A percentile compares a stretch with the other conserved stretches of the same genome.
Evolutionary conservation across 2,329 filamentous ascomycete species (phyloP).

Genomic region (Monosporascus sp.): DNA sequence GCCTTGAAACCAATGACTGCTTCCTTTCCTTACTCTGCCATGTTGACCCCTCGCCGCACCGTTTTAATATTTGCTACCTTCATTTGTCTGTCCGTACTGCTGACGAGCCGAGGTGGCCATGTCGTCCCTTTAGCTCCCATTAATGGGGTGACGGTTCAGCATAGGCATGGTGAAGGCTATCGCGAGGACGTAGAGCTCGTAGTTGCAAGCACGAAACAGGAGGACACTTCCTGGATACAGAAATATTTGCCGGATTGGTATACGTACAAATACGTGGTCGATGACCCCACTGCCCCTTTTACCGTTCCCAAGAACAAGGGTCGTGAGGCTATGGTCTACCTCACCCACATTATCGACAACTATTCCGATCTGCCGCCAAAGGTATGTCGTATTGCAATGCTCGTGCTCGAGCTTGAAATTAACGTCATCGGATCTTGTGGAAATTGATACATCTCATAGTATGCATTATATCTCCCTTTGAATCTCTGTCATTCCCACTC

Average conservation of each 20-base stretch:
- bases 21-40: no score
- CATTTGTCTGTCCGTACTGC: not conserved
- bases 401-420: no score
- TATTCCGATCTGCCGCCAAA: conserved; percentile 41
- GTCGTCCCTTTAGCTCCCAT: not conserved
- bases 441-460: no score
- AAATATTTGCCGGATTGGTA: conserved; percentile 40
- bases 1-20: no score
- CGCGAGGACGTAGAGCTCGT: conserved; percentile 23
- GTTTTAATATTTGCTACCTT: not conserved
- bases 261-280: conserved; percentile 50
- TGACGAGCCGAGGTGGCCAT: not conserved
- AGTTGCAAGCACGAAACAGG: conserved; percentile 24
- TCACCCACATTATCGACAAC: conserved; percentile 46
- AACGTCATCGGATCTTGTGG: no score
- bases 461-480: no score
- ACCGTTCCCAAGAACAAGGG: conserved; percentile 47
- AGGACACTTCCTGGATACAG: conserved; percentile 37
- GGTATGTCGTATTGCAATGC: conserved; percentile 32
- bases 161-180: not conserved
- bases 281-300: conserved; percentile 41
- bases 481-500: no score
- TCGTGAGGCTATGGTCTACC: conserved; percentile 48
- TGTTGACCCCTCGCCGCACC: no score
- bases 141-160: not conserved